A percentile compares a stretch with the other conserved stretches of the same genome.
phyloP scores from a whole-genome alignment of 1,284 basidiomycete species.

The Cutaneotrichosporon spelunceum region DNA sequence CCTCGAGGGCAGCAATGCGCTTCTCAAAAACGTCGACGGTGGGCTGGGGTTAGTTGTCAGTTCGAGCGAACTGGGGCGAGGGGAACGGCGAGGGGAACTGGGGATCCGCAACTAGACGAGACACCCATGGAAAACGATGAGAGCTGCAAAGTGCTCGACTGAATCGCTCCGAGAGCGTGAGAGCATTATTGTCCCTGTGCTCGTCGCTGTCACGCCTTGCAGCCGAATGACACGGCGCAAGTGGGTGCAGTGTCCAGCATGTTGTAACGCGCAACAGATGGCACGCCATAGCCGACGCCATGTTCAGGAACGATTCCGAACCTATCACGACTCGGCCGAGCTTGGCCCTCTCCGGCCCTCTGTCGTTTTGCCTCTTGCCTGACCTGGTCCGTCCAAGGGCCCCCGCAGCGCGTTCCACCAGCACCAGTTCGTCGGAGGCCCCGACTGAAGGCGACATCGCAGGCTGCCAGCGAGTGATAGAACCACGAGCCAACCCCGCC shows the following conservation, averaged over 20 bases:
- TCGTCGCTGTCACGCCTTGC: neutral
- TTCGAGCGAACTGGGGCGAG: neutral
- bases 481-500: neutral
- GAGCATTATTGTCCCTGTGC: neutral
- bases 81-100: neutral
- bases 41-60: slow-evolving; percentile 50
- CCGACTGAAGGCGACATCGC: neutral
- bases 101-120: no score
- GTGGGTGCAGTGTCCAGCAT: neutral
- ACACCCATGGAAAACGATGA: no score
- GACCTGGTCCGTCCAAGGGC: neutral
- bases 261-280: neutral
- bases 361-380: neutral
- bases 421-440: no score
- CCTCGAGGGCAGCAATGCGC: slow-evolving; percentile 77
- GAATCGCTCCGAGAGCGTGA: neutral
- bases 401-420: neutral
- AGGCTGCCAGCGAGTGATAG: neutral
- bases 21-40: slow-evolving; percentile 82
- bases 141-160: neutral
- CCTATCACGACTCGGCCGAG: neutral
- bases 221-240: neutral
- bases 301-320: neutral
- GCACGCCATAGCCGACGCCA: slow-evolving; percentile 1
- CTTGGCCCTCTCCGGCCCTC: neutral